Conservation (phyloP, 495 filamentous ascomycete species). For the Trichoderma gamsii region DNA sequence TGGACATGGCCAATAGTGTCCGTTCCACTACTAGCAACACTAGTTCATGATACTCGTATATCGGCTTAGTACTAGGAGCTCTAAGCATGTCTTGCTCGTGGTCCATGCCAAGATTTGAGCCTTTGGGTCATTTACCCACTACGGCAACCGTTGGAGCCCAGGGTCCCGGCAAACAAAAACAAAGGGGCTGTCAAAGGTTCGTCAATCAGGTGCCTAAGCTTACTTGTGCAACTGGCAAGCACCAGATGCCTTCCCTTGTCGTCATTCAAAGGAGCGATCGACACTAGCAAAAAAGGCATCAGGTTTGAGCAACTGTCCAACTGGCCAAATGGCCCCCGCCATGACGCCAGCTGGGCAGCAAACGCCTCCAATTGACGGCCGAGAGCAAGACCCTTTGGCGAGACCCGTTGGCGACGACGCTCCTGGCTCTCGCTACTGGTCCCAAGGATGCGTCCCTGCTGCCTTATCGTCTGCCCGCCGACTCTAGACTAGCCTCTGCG, state of each 20-base stretch:
- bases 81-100: no score
- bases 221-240: no score
- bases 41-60: no score
- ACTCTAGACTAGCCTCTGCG: background rate
- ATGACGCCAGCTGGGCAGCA: conserved; percentile 3
- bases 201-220: no score
- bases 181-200: no score
- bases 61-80: no score
- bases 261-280: background rate
- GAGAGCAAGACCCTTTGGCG: background rate
- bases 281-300: background rate
- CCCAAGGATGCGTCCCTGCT: background rate
- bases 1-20: background rate
- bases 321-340: background rate
- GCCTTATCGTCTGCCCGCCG: background rate
- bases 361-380: background rate
- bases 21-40: background rate
- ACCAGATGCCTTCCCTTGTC: background rate
- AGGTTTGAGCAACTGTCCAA: background rate
- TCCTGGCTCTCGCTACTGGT: background rate
- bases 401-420: background rate
- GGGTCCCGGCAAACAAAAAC: no score
- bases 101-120: no score
- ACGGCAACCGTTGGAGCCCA: no score
- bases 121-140: no score